Percentiles rank a stretch among this genome's conserved stretches.
phyloP scores from a whole-genome alignment of 345 rosid genomes.

The Gossypioides kirkii region DNA sequence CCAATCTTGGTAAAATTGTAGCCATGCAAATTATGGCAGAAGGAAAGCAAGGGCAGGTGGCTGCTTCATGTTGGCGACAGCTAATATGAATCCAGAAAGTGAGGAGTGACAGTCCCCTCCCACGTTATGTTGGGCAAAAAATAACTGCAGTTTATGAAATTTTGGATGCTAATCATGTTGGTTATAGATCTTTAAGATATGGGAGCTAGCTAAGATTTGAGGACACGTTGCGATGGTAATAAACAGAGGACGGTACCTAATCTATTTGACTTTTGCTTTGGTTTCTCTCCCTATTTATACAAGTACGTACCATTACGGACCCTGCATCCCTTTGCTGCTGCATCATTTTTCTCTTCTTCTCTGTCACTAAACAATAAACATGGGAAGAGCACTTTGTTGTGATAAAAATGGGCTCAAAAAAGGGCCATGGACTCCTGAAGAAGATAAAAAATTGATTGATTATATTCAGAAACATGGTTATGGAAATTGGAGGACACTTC shows the following conservation, averaged over 20 bases:
- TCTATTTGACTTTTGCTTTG: slow-evolving; percentile 50
- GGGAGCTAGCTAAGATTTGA: background rate
- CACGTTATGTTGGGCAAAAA: slow-evolving; percentile 26
- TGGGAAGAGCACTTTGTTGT: slow-evolving; percentile 85
- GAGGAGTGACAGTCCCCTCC: slow-evolving; percentile 11
- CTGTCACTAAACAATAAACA: slow-evolving; percentile 9
- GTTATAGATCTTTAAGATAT: background rate
- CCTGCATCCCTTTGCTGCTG: slow-evolving; percentile 17
- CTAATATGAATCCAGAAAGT: slow-evolving; percentile 41
- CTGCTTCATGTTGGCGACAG: slow-evolving; percentile 42
- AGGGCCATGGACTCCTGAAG: slow-evolving; percentile 93
- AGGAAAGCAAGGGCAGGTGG: slow-evolving; percentile 35
- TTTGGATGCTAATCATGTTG: too few relatives aligned
- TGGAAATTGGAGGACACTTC: slow-evolving; percentile 86
- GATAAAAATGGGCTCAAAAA: slow-evolving; percentile 70
- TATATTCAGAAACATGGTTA: slow-evolving; percentile 76
- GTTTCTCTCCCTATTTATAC: slow-evolving; percentile 34
- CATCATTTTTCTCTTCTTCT: slow-evolving; percentile 9
- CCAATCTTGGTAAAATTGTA: background rate
- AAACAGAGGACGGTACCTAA: slow-evolving; percentile 91
- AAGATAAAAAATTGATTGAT: slow-evolving; percentile 61
- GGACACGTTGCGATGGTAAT: slow-evolving; percentile 59
- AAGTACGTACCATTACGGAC: slow-evolving; percentile 26
- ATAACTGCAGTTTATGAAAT: too few relatives aligned
- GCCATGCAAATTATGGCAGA: too few relatives aligned